Base-by-base conservation (phyloP, 2,329 filamentous ascomycete species). In the Hypoxylon sp. region DNA sequence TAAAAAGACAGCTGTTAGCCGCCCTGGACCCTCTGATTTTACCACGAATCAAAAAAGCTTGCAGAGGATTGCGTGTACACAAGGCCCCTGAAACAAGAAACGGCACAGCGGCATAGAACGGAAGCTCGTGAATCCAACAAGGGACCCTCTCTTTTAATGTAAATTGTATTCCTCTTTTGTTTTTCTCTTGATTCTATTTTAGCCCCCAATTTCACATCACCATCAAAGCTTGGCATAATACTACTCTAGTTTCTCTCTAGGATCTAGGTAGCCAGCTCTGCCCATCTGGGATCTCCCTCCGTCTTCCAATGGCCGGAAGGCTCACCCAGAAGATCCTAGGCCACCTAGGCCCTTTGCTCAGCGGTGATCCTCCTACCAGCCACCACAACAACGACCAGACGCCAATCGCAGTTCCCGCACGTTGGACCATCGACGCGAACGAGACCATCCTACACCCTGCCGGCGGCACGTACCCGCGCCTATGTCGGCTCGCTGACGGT, bases 391-490 rank as follows among this genome's bases (percentile, higher is more conserved):
- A 26, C 24, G 43, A 53, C 22, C 30, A 34, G 28, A 37, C 19
- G 8, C 49, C 48, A 6, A 49, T 28, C 20, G 43, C 41, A 4
- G 20, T 51, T 7, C 51, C 52, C 32, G 19, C 28, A 32, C 57
- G 47, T 24, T 65, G 61, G 64, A 30, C 37, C 17, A 34, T 67
- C 47, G 58, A 58, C 20, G 49, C 80, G 74, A 85, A 79, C 44
- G 79, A 82, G 63, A 83, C 84, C 20, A 72, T 77, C 20, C 73
- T 79, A 6, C 72, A 79, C 44, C 70, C 74, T 2, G 47, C 66
- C 11, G 72, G 73, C 10, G 81, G 81, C 49, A 83, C 81, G 1
- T 84, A 84, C 62, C 81, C 81, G 0, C 81, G 82, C 11, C 75
- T 83, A 4, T 78, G 79, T 39, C 76, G 77, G 6, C 76, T 84